Conservation (phyloP, 1,284 basidiomycete genomes). For the Puccinia horiana region DNA sequence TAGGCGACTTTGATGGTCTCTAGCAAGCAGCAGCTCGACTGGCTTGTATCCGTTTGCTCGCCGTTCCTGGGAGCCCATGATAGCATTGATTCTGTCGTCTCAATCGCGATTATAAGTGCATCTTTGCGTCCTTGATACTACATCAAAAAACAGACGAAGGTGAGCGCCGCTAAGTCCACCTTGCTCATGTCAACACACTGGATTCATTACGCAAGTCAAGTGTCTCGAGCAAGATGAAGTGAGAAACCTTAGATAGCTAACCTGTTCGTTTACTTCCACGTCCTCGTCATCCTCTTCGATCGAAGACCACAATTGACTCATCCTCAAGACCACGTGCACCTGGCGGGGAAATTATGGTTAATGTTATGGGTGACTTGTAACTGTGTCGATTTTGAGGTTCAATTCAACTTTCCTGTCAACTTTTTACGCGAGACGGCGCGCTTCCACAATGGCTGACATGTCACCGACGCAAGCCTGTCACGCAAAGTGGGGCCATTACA, state of each 20-base stretch:
- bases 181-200: background rate
- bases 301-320: background rate
- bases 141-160: background rate
- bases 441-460: no score
- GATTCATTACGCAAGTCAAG: background rate
- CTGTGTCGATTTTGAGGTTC: no score
- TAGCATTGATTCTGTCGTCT: constrained; percentile 29
- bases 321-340: background rate
- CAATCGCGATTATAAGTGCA: constrained; percentile 32
- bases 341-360: background rate
- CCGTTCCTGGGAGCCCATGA: background rate
- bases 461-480: no score
- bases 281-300: background rate
- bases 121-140: constrained; percentile 6
- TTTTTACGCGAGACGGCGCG: no score
- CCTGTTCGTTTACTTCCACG: background rate
- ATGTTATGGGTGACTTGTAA: background rate
- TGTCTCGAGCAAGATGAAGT: background rate
- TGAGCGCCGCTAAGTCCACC: background rate
- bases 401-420: no score
- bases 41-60: background rate
- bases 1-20: constrained; percentile 21
- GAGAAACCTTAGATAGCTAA: background rate
- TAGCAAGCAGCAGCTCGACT: constrained; percentile 17
- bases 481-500: no score